Percentiles rank a stretch among this genome's conserved stretches.
These are phyloP conservation scores for Lipomyces mesembrius DNA, from an alignment of 805 yeast genomes.

Conservation along the genomic window DNA sequence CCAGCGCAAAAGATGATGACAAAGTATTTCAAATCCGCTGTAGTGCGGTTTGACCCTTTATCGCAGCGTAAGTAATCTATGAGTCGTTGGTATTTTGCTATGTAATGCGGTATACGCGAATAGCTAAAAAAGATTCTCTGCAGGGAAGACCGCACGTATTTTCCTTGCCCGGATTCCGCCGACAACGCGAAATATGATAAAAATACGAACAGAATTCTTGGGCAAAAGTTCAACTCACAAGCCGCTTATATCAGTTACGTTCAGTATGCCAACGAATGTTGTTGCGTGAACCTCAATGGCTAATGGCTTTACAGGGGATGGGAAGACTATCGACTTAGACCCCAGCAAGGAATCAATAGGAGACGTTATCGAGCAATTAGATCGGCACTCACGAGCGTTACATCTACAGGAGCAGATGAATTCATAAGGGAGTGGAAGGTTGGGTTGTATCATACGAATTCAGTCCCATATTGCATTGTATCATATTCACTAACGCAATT, in stretches of 20 bases:
- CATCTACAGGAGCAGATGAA: slow-evolving; percentile 61
- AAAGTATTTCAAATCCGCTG: slow-evolving; percentile 79
- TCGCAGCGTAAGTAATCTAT: slow-evolving; percentile 55
- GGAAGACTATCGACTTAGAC: slow-evolving; percentile 67
- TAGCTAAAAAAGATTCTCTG: slow-evolving; percentile 1
- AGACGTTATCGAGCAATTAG: slow-evolving; percentile 70
- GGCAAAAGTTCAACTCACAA: slow-evolving; percentile 50
- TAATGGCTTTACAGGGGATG: slow-evolving; percentile 58
- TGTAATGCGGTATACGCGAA: background rate
- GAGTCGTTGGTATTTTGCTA: background rate
- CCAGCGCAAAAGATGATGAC: slow-evolving; percentile 69
- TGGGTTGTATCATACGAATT: background rate
- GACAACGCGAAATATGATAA: slow-evolving; percentile 61
- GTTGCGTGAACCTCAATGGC: background rate
- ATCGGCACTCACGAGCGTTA: slow-evolving; percentile 80
- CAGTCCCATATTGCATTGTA: slow-evolving; percentile 3
- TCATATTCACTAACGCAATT: background rate
- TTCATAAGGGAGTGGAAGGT: background rate
- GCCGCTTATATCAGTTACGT: slow-evolving; percentile 75
- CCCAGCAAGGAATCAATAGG: slow-evolving; percentile 60
- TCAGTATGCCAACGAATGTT: slow-evolving; percentile 47
- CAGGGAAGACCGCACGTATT: slow-evolving; percentile 77
- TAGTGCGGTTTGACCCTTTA: slow-evolving; percentile 78
- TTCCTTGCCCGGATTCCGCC: slow-evolving; percentile 84
- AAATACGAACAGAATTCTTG: slow-evolving; percentile 68